These are phyloP conservation scores for Rosa persica DNA, from an alignment of 306 rosid genomes.

Conservation along the genomic window DNA sequence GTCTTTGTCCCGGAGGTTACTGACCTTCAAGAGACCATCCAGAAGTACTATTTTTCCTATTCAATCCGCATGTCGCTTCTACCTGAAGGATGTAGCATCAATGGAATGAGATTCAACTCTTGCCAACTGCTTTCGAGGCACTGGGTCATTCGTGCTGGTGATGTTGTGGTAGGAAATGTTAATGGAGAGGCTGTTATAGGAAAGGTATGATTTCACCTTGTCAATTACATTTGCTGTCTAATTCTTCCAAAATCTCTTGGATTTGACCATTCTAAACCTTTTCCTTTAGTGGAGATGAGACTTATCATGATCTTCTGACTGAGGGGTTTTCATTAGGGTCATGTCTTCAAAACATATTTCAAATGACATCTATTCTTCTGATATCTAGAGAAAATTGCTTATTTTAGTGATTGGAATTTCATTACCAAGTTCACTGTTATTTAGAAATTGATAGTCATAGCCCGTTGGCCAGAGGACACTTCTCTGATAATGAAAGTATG, in stretches of 20 bases:
- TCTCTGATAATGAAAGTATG: neutral
- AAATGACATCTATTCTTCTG: neutral
- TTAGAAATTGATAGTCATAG: neutral
- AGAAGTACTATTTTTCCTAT: conserved; percentile 59
- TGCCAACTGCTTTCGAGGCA: conserved; percentile 76
- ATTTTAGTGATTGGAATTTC: neutral
- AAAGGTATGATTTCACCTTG: conserved; percentile 39
- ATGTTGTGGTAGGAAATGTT: conserved; percentile 39
- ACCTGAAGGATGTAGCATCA: conserved; percentile 60
- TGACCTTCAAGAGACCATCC: conserved; percentile 31
- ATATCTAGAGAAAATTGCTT: neutral
- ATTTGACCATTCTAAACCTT: neutral
- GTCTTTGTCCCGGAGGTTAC: conserved; percentile 64
- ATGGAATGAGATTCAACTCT: conserved; percentile 58
- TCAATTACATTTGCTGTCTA: neutral
- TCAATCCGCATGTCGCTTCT: conserved; percentile 81
- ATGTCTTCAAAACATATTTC: neutral
- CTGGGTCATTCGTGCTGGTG: conserved; percentile 70
- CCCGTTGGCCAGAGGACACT: neutral
- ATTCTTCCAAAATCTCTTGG: neutral
- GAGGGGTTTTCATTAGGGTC: neutral
- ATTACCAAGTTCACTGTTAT: neutral
- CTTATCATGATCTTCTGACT: neutral
- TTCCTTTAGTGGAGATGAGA: too few relatives aligned
- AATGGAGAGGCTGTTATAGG: conserved; percentile 85